These are phyloP conservation scores for Abrus precatorius DNA, from an alignment of 306 rosid genomes.

Conservation along the genomic window DNA sequence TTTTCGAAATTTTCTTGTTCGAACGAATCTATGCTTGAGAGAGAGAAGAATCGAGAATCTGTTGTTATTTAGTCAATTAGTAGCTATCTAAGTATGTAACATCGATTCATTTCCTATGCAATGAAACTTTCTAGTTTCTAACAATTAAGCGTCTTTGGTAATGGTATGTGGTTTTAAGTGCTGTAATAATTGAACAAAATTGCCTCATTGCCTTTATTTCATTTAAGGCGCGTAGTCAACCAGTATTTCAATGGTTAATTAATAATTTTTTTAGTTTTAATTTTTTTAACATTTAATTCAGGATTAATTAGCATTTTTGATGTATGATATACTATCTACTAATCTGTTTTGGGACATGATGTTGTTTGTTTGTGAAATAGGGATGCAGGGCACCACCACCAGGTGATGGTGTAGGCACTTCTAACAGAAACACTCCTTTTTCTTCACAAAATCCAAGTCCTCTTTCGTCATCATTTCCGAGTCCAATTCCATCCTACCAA, in stretches of 20 bases:
- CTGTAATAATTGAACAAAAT: conserved; percentile 5
- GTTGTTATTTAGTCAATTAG: conserved; percentile 26
- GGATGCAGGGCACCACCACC: conserved; percentile 66
- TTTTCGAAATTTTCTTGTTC: neutral
- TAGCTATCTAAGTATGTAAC: neutral
- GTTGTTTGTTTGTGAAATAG: conserved; percentile 48
- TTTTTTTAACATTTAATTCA: no score
- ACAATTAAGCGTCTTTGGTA: neutral
- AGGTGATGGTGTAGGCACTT: conserved; percentile 62
- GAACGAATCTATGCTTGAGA: neutral
- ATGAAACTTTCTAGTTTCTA: neutral
- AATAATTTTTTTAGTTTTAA: no score
- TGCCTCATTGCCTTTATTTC: neutral
- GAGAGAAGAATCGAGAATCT: conserved; percentile 1
- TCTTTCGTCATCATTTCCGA: conserved; percentile 74
- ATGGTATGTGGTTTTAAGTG: neutral
- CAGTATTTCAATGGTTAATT: no score
- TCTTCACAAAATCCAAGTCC: conserved; percentile 88
- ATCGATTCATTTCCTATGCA: neutral
- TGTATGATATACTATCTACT: neutral
- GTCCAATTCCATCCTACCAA: conserved; percentile 92
- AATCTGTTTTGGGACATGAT: conserved; percentile 18
- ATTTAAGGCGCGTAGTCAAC: no score
- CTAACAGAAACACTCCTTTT: conserved; percentile 70
- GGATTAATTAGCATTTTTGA: no score